Conservation (phyloP, 441 rosid species). For the Euphorbia corollata region DNA sequence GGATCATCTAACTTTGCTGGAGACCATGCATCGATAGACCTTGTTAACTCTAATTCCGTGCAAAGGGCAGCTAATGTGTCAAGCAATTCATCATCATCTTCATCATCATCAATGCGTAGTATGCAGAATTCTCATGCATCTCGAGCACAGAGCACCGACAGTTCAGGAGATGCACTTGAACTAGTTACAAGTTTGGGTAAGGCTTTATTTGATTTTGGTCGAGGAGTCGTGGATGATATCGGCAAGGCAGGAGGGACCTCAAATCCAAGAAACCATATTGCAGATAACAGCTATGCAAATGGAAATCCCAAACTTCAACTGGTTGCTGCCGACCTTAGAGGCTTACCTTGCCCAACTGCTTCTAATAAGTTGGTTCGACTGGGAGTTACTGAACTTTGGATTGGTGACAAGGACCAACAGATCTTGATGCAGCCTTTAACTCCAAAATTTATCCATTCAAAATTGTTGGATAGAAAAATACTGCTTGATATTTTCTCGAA, state of each 20-base stretch:
- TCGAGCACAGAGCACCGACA: conserved; percentile 41
- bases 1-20: conserved; percentile 34
- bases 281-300: conserved; percentile 31
- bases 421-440: conserved; percentile 68
- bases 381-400: conserved; percentile 78
- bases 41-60: conserved; percentile 22
- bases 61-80: conserved; percentile 33
- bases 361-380: conserved; percentile 60
- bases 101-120: conserved; percentile 31
- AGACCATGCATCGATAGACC: conserved; percentile 25
- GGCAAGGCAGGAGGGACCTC: conserved; percentile 63
- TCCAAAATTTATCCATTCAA: conserved; percentile 73
- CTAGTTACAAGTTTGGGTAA: conserved; percentile 90
- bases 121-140: conserved; percentile 28
- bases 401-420: conserved; percentile 88
- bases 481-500: conserved; percentile 61
- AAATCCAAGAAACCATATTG: conserved; percentile 31
- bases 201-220: conserved; percentile 93
- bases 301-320: conserved; percentile 43
- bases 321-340: conserved; percentile 61
- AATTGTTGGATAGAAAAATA: conserved; percentile 67
- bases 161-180: conserved; percentile 97
- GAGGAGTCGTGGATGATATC: conserved; percentile 94
- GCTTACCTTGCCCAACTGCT: conserved; percentile 92
- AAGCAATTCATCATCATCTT: conserved; percentile 37